Conservation (phyloP, 352 stramenopile species). For the Globisporangium orthogonon region DNA sequence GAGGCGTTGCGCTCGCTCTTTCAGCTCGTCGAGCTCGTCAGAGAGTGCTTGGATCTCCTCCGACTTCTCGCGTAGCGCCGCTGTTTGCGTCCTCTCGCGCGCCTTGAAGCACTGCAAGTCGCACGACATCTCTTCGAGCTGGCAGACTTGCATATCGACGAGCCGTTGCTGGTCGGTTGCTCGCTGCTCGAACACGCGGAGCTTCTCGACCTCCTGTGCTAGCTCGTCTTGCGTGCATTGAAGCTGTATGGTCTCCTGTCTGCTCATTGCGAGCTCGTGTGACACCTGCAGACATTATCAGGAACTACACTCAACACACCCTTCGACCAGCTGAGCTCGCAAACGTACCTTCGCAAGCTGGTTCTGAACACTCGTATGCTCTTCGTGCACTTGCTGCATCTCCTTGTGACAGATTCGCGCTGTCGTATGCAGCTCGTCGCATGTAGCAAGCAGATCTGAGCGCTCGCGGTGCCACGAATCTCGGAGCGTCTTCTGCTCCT, state of each 20-base stretch:
- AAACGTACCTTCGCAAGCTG: constrained; percentile 1
- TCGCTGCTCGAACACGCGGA: constrained; percentile 5
- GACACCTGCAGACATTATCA: neutral
- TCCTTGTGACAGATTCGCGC: constrained; percentile 24
- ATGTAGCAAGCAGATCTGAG: constrained; percentile 21
- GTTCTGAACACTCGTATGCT: neutral
- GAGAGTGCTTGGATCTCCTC: neutral
- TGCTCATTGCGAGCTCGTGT: neutral
- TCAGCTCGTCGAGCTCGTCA: constrained; percentile 15
- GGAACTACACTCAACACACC: too few relatives aligned
- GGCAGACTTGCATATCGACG: neutral
- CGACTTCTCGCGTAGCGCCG: neutral
- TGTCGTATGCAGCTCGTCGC: constrained; percentile 24
- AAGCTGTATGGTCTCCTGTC: constrained; percentile 6
- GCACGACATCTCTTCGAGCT: neutral
- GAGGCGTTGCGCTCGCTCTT: constrained; percentile 9
- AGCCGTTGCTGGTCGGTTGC: neutral
- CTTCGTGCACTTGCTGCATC: constrained; percentile 28
- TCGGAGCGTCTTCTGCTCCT: constrained; percentile 11
- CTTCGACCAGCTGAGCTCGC: neutral
- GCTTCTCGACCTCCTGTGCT: neutral
- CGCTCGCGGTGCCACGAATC: constrained; percentile 36
- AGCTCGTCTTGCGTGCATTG: neutral
- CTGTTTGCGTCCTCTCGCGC: neutral
- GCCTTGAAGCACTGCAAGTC: neutral